Evolutionary conservation across 2,329 filamentous ascomycete species (phyloP).

Genomic region (Ascochyta clinopodiicola): DNA sequence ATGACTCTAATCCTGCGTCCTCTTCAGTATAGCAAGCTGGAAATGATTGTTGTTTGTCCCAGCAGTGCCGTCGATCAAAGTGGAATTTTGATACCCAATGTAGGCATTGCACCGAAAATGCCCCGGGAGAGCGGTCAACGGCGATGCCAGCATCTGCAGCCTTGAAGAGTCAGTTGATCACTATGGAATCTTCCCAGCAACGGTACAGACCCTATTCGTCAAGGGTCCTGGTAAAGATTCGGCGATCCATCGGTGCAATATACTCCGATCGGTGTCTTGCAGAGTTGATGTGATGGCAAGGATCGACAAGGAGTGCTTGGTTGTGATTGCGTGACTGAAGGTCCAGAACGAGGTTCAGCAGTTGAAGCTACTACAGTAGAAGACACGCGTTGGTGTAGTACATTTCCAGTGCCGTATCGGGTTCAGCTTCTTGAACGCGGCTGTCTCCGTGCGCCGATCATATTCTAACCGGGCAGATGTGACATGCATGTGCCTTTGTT

Average conservation of each 20-base stretch:
- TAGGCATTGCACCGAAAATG: constrained; percentile 3
- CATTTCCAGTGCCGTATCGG: neutral
- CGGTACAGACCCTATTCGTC: constrained; percentile 5
- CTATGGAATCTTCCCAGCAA: neutral
- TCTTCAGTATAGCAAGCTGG: neutral
- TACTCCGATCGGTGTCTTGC: constrained; percentile 1
- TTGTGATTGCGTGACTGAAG: neutral
- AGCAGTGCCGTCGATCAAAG: neutral
- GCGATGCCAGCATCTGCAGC: neutral
- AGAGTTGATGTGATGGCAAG: constrained; percentile 2
- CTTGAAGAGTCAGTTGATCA: neutral
- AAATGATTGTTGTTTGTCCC: neutral
- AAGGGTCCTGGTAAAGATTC: neutral
- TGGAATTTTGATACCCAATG: constrained; percentile 4
- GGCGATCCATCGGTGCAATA: constrained; percentile 10
- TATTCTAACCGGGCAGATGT: neutral
- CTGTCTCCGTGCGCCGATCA: constrained; percentile 6
- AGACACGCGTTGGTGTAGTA: neutral
- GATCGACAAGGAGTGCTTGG: neutral
- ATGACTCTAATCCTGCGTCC: neutral
- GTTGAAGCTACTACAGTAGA: neutral
- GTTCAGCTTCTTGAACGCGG: neutral
- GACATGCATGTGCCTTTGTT: neutral
- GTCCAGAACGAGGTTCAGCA: neutral
- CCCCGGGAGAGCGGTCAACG: constrained; percentile 8